Evolutionary conservation across 129 eudicot species (phyloP), one percentile per base, ranked within the genome.

Genomic region (Flaveria linearis): DNA sequence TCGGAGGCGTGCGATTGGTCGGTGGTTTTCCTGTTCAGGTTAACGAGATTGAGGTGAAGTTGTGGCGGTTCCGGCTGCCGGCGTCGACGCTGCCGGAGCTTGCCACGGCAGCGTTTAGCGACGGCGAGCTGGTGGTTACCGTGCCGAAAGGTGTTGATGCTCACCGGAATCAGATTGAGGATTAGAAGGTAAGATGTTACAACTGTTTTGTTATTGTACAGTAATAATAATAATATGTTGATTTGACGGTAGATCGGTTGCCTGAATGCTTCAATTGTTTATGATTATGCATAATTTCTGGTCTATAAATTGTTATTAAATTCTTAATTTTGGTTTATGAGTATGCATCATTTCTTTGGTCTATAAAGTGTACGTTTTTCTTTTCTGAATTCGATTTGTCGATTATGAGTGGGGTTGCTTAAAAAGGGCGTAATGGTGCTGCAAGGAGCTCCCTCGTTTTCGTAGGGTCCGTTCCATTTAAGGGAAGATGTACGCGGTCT

Each of bases 71-170:
- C 41, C 76, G 90, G 41, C 77, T 91, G 2, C 95, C 95, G 18
- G 84, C 69, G 0, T 68, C 75, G 3, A 88, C 95, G 1, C 51
- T 46, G 26, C 92, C 97, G 68, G 92, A 91, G 80, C 74, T 88
- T 28, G 97, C 91, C 0, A 78, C 83, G 20, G 90, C 95, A 6
- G 74, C 60, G n/a, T 86, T 79, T 60, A 47, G 52, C 4, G 95
- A 80, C 77, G 95, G 97, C n/a, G 95, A 91, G 72, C 78, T 91
- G 46, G 92, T 91, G 65, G 92, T 91, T 73, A 85, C 85, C 7
- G 97, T 91, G 69, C 95, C 97, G 0, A 91, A 69, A 36, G 41
- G 41, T 36, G 41, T 36, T 36, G 41, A 36, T 36, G 41, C 0
- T 36, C 41, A 36, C 41, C 41, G 41, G 41, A 36, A 72, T 39